Evolutionary conservation across 768 basidiomycete species (phyloP), one percentile per base, ranked within the genome.

Genomic region (Austroboletus eburneus): DNA sequence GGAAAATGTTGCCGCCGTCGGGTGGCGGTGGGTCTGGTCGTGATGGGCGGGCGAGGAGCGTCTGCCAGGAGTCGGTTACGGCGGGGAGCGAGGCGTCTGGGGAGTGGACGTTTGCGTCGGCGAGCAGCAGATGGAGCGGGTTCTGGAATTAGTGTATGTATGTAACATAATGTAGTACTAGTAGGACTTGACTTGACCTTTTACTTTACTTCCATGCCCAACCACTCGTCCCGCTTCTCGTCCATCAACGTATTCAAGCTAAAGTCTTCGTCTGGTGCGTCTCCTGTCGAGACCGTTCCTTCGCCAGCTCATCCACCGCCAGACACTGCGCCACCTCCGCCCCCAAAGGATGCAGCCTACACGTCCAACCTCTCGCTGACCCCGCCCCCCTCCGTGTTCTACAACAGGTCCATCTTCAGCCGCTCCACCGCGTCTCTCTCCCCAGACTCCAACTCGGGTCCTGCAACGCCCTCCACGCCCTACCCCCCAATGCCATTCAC

Each of bases 281-380:
- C n/a, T n/a, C n/a, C n/a, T n/a, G n/a, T n/a, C n/a, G n/a, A n/a
- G n/a, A n/a, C n/a, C n/a, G n/a, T n/a, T n/a, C n/a, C n/a, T n/a
- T n/a, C n/a, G n/a, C n/a, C n/a, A n/a, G n/a, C n/a, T n/a, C n/a
- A n/a, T n/a, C n/a, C n/a, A n/a, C n/a, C n/a, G n/a, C n/a, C n/a
- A n/a, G 57, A 57, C n/a, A 6, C 48, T 14, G 47, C 48, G 39
- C 66, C 70, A 27, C 79, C 77, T 7, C 77, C 70, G 2, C 85
- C 85, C 1, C 83, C 83, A 33, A 86, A 87, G 64, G 85, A 87
- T n/a, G n/a, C n/a, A n/a, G n/a, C n/a, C n/a, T n/a, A n/a, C n/a
- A n/a, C n/a, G n/a, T n/a, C n/a, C n/a, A n/a, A n/a, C n/a, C n/a
- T n/a, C 54, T 57, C 69, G 7, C 29, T 29, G 8, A 29, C 13